These are phyloP conservation scores for Bipolaris zeicola DNA, from an alignment of 2,329 filamentous ascomycete genomes.

Conservation along the genomic window DNA sequence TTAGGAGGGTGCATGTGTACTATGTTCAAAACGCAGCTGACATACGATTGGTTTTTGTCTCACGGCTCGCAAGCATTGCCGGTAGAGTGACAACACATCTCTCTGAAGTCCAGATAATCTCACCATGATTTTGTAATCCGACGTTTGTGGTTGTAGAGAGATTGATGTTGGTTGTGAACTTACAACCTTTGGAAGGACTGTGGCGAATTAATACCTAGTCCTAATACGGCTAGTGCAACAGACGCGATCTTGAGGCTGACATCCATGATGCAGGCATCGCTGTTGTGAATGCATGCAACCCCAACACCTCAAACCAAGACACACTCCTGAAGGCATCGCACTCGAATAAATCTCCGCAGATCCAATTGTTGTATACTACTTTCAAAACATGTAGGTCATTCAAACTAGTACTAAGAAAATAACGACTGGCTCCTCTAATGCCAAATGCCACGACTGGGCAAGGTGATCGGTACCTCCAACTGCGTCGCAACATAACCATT, in stretches of 20 bases:
- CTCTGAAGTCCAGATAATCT: constrained; percentile 85
- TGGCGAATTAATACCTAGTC: neutral
- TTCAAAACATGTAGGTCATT: too few relatives aligned
- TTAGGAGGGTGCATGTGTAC: constrained; percentile 13
- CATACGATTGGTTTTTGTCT: constrained; percentile 78
- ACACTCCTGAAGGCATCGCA: neutral
- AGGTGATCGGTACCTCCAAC: neutral
- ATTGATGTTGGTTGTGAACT: constrained; percentile 2
- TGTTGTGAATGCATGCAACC: neutral
- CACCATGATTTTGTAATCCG: constrained; percentile 31
- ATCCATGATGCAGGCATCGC: constrained; percentile 10
- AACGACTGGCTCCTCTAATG: neutral
- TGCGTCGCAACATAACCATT: neutral
- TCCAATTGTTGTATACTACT: neutral
- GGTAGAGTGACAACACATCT: constrained; percentile 85
- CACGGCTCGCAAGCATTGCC: constrained; percentile 80
- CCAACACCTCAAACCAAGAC: neutral
- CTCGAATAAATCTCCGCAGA: too few relatives aligned
- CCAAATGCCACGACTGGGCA: neutral
- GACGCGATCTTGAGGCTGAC: constrained; percentile 4
- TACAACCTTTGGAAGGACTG: neutral
- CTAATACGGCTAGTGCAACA: constrained; percentile 8
- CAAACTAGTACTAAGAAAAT: neutral
- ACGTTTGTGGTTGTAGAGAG: neutral
- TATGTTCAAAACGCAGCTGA: constrained; percentile 3